Conservation (phyloP, 2,329 filamentous ascomycete genomes). For the Ophiostoma australiae region DNA sequence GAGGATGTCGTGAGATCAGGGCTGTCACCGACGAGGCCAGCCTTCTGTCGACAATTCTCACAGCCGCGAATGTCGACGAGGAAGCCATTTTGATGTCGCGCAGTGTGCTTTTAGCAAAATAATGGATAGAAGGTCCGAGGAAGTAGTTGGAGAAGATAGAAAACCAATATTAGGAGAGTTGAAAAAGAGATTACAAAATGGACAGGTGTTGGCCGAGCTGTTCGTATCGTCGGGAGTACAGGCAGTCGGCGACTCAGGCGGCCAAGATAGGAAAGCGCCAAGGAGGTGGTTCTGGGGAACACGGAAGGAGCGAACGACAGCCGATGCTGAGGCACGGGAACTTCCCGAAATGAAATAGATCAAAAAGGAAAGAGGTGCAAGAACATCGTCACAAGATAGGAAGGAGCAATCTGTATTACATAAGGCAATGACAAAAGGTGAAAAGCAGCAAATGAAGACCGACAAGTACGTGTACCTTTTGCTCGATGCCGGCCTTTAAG, state of each 20-base stretch:
- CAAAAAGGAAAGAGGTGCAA: background rate
- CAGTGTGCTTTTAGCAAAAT: background rate
- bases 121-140: background rate
- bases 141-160: background rate
- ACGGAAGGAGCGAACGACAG: background rate
- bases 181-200: background rate
- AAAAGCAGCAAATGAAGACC: background rate
- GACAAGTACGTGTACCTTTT: background rate
- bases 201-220: background rate
- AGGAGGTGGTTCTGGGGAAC: background rate
- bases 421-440: background rate
- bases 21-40: background rate
- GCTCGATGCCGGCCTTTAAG: background rate
- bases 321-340: background rate
- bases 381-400: background rate
- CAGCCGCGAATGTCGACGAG: background rate
- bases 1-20: background rate
- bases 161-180: background rate
- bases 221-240: background rate
- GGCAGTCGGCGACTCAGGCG: constrained; percentile 11
- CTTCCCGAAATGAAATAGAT: background rate
- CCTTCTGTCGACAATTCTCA: background rate
- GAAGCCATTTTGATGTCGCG: background rate
- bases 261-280: constrained; percentile 5
- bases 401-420: constrained; percentile 4